Evolutionary conservation across 495 filamentous ascomycete species (phyloP).

Genomic region (Achaetomiella virescens): DNA sequence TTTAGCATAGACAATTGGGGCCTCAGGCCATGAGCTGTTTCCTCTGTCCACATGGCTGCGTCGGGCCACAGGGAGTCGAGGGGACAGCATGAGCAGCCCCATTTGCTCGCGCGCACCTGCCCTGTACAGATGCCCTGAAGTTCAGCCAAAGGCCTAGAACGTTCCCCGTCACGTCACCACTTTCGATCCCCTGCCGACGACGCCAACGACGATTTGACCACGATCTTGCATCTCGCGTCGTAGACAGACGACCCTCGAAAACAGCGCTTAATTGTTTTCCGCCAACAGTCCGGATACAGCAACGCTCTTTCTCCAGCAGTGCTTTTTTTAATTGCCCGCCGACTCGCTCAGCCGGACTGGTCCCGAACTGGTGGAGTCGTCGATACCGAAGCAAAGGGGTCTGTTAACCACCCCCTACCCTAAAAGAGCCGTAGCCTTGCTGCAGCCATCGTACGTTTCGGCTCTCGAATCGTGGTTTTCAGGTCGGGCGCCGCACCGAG

Average conservation of each 20-base stretch:
- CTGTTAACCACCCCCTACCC: neutral
- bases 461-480: neutral
- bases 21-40: slow-evolving; percentile 6
- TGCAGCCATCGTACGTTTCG: slow-evolving; percentile 26
- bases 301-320: neutral
- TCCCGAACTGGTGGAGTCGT: neutral
- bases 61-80: too few species aligned
- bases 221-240: neutral
- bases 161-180: slow-evolving; percentile 4
- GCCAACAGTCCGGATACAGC: neutral
- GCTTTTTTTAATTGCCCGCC: too few species aligned
- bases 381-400: neutral
- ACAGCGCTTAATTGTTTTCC: slow-evolving; percentile 4
- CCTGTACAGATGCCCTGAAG: slow-evolving; percentile 8
- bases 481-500: slow-evolving; percentile 1
- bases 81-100: neutral
- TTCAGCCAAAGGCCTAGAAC: slow-evolving; percentile 13
- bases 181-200: neutral
- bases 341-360: too few species aligned
- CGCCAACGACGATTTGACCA: too few species aligned
- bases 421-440: slow-evolving; percentile 17
- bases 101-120: neutral
- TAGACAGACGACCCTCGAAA: neutral
- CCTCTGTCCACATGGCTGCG: neutral
- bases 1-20: slow-evolving; percentile 14